Evolutionary conservation across 805 yeast genomes (phyloP).

Genomic region (Yarrowia hollandica): DNA sequence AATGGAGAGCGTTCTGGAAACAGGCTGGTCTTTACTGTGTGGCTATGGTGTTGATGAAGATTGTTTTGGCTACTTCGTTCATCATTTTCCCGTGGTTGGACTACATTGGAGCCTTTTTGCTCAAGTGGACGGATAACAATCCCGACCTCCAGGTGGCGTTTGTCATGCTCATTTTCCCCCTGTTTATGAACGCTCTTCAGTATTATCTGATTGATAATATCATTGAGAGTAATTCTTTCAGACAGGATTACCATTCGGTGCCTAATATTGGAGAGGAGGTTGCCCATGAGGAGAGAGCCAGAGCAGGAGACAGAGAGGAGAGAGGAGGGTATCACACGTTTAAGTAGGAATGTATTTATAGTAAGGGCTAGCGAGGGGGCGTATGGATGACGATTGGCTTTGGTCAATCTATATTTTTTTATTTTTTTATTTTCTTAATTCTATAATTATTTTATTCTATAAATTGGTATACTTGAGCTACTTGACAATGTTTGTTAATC

Average conservation of each 20-base stretch:
- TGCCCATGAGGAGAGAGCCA: background rate
- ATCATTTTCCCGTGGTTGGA: conserved; percentile 67
- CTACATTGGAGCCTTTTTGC: conserved; percentile 65
- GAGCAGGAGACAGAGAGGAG: background rate
- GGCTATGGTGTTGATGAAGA: conserved; percentile 65
- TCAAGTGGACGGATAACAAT: conserved; percentile 80
- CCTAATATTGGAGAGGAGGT: conserved; percentile 9
- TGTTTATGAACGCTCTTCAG: conserved; percentile 50
- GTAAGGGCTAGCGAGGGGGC: no score
- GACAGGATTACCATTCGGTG: conserved; percentile 28
- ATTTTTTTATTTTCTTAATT: no score
- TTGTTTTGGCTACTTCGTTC: conserved; percentile 56
- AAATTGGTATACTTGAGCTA: no score
- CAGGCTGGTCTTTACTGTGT: conserved; percentile 69
- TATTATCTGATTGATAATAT: conserved; percentile 59
- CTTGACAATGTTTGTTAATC: no score
- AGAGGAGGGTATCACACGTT: conserved; percentile 18
- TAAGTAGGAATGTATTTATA: conserved; percentile 4
- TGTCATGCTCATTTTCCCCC: conserved; percentile 65
- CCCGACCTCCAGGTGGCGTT: conserved; percentile 82
- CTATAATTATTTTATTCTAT: no score
- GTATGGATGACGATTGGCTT: no score
- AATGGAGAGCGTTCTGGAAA: conserved; percentile 62
- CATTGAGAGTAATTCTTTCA: conserved; percentile 49
- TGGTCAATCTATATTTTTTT: no score